These are phyloP conservation scores for Bipolaris sorokiniana DNA, from an alignment of 2,329 filamentous ascomycete genomes.

Conservation along the genomic window DNA sequence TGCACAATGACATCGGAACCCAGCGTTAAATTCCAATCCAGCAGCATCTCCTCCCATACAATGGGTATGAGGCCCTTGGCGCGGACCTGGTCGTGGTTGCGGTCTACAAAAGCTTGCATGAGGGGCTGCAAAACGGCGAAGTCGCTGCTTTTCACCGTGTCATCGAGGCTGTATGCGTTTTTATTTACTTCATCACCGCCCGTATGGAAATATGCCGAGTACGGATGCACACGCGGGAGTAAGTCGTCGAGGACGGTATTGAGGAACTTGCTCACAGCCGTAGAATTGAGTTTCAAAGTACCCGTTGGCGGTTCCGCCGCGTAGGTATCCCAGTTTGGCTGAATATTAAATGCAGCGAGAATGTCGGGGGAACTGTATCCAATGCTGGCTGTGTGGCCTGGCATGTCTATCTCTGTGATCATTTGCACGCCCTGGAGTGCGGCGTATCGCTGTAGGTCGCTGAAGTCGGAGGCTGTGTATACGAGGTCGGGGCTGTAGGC, in stretches of 20 bases:
- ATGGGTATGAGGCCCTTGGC: slow-evolving; percentile 71
- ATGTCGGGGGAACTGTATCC: slow-evolving; percentile 72
- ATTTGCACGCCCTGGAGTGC: slow-evolving; percentile 71
- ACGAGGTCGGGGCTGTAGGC: slow-evolving; percentile 71
- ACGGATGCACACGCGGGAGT: slow-evolving; percentile 65
- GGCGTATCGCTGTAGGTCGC: slow-evolving; percentile 72
- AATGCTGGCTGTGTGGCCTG: slow-evolving; percentile 76
- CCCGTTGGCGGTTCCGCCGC: slow-evolving; percentile 63
- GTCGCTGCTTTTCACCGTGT: slow-evolving; percentile 70
- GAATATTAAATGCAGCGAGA: slow-evolving; percentile 66
- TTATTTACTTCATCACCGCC: slow-evolving; percentile 87
- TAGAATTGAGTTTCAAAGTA: slow-evolving; percentile 77
- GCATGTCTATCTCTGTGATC: slow-evolving; percentile 80
- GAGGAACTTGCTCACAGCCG: slow-evolving; percentile 73
- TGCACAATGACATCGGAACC: slow-evolving; percentile 76
- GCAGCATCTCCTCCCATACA: slow-evolving; percentile 87
- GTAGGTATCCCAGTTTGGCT: slow-evolving; percentile 61
- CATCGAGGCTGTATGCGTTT: slow-evolving; percentile 74
- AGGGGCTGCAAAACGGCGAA: slow-evolving; percentile 71
- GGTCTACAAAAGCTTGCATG: slow-evolving; percentile 77
- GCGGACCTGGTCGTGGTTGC: slow-evolving; percentile 69
- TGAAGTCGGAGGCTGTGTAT: slow-evolving; percentile 71
- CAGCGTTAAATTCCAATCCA: slow-evolving; percentile 77
- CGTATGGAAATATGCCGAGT: slow-evolving; percentile 79
- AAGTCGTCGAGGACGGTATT: slow-evolving; percentile 76